phyloP scores from a whole-genome alignment of 2,329 filamentous ascomycete genomes.

The Talaromyces sp. region DNA sequence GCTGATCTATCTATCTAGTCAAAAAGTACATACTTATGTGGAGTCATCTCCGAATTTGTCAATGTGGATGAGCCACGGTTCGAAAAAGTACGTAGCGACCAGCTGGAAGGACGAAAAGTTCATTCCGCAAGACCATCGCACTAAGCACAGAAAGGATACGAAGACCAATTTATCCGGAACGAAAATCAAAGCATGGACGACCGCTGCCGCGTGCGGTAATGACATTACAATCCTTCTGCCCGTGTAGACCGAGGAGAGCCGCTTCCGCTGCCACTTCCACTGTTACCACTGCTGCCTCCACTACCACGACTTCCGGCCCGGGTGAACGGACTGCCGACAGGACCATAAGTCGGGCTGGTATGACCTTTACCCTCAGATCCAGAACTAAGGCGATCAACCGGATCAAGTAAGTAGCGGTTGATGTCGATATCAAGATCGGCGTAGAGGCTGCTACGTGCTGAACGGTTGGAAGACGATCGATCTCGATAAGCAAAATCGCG shows the following conservation, averaged over 20 bases:
- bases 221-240: constrained; percentile 29
- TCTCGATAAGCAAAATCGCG: constrained; percentile 33
- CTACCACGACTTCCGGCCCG: constrained; percentile 48
- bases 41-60: neutral
- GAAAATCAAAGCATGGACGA: neutral
- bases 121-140: neutral
- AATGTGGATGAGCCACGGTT: neutral
- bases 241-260: constrained; percentile 39
- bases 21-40: constrained; percentile 15
- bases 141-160: neutral
- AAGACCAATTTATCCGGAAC: constrained; percentile 1
- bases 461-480: constrained; percentile 43
- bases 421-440: constrained; percentile 32
- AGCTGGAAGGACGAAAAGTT: neutral
- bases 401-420: constrained; percentile 27
- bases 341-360: constrained; percentile 36
- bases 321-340: constrained; percentile 37
- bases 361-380: constrained; percentile 31
- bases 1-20: constrained; percentile 17
- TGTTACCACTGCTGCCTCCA: constrained; percentile 45
- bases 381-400: constrained; percentile 30
- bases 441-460: constrained; percentile 36
- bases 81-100: constrained; percentile 7
- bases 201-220: neutral
- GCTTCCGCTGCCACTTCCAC: constrained; percentile 40